Base-by-base conservation (phyloP, 345 rosid species). In the Cardamine occulta region DNA sequence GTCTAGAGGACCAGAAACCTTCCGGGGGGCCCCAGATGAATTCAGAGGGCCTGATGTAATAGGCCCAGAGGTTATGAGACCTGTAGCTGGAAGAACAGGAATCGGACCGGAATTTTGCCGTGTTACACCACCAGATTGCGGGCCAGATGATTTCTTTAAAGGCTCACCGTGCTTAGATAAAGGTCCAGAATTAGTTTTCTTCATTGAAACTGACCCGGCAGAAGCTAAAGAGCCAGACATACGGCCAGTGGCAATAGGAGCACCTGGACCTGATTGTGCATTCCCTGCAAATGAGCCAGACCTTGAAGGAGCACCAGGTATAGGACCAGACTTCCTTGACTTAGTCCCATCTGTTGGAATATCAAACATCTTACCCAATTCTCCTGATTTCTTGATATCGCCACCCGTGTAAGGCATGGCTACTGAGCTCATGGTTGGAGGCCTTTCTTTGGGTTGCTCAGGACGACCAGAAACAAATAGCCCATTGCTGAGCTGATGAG, bases 391-490 rank as follows among this genome's bases (percentile, higher is more conserved):
- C 84, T 95, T 95, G 68, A 96, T 90, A 78, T 96, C 98, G 4
- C 99, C 99, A 47, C 99, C 98, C 0, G 95, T 96, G 71, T 96
- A 96, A 13, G 99, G 99, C 99, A 93, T 91, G 65, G 98, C 95
- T 26, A 77, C 89, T 5, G 97, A 91, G 72, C 91, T 95, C 97
- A 93, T 90, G 28, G 94, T 89, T 0, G 99, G 98, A 70, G 91
- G 51, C 76, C 88, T 86, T 81, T 96, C 98, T 79, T 96, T 96
- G 4, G 96, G 92, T 85, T 91, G 99, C 84, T 96, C 99, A 19
- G 91, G 97, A 72, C 93, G 88, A 79, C 98, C 97, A 23, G 99
- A 96, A 15, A 96, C 99, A 48, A 86, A 93, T 8, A 96, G 87
- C 72, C 99, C 99, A 87, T 87, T 93, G 84, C 99, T 82, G 72